phyloP scores from a whole-genome alignment of 2,329 filamentous ascomycete species.

The Claviceps fusiformis region DNA sequence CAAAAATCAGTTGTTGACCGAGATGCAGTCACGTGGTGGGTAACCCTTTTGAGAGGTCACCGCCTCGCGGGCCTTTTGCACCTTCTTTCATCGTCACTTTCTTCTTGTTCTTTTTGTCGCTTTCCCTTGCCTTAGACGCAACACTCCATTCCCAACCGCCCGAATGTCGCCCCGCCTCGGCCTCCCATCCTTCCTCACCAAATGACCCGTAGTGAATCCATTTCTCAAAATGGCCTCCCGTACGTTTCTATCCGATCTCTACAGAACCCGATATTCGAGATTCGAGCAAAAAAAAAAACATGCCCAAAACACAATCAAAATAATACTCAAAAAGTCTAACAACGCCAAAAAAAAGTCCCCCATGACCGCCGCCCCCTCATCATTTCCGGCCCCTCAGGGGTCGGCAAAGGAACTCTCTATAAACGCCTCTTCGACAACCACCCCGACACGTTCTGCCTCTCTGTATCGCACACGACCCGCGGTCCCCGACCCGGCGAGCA shows the following conservation, averaged over 20 bases:
- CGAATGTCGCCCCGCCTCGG: constrained; percentile 7
- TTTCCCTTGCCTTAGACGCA: no score
- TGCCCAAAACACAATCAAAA: not conserved
- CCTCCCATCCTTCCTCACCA: not conserved
- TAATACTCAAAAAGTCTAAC: not conserved
- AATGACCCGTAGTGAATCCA: not conserved
- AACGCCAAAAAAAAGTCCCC: constrained; percentile 14
- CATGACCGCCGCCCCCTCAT: constrained; percentile 50
- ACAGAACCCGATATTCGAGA: no score
- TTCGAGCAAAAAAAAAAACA: not conserved
- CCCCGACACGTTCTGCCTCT: constrained; percentile 38
- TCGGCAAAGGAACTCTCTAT: constrained; percentile 70
- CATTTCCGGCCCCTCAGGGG: constrained; percentile 64
- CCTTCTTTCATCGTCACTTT: no score
- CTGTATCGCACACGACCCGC: constrained; percentile 68
- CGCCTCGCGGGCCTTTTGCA: no score
- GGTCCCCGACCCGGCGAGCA: constrained; percentile 60
- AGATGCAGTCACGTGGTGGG: no score
- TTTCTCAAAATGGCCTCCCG: constrained; percentile 12
- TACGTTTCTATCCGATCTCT: constrained; percentile 1
- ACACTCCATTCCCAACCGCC: not conserved
- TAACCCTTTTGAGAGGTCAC: no score
- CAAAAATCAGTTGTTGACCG: no score
- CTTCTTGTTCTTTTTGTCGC: no score
- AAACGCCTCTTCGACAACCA: constrained; percentile 50